Conservation (phyloP, 2,329 filamentous ascomycete species). For the Colletotrichum eleusines region DNA sequence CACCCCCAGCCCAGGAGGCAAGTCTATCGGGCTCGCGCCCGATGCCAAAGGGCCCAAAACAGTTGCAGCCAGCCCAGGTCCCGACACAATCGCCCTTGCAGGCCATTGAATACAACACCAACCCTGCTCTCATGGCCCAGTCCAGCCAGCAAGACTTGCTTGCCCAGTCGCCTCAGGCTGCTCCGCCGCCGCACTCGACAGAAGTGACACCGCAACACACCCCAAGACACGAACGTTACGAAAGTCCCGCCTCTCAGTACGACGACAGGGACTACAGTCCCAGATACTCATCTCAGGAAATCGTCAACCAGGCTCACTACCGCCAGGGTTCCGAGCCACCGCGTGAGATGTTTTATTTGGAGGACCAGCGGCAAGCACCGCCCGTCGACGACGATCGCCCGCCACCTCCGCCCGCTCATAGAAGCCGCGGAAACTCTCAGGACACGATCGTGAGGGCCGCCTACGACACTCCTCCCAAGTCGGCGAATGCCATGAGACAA, state of each 20-base stretch:
- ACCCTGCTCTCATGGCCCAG: conserved; percentile 46
- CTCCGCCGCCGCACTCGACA: conserved; percentile 33
- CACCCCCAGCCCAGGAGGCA: conserved; percentile 18
- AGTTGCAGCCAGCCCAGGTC: conserved; percentile 53
- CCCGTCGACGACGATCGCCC: conserved; percentile 60
- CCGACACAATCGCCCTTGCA: conserved; percentile 67
- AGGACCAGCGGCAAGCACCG: conserved; percentile 51
- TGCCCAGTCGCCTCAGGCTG: conserved; percentile 50
- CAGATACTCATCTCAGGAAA: conserved; percentile 46
- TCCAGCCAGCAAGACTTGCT: conserved; percentile 52
- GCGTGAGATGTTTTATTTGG: conserved; percentile 48
- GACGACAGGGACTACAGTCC: conserved; percentile 55
- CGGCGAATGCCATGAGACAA: conserved; percentile 65
- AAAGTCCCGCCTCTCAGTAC: conserved; percentile 50
- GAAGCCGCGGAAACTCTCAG: conserved; percentile 57
- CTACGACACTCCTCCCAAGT: conserved; percentile 58
- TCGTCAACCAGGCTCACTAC: conserved; percentile 53
- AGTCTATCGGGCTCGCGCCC: conserved; percentile 36
- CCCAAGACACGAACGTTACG: conserved; percentile 50
- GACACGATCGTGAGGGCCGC: conserved; percentile 56
- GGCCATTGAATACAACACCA: conserved; percentile 62
- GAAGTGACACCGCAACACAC: conserved; percentile 39
- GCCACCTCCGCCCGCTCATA: conserved; percentile 68
- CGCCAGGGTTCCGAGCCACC: conserved; percentile 53
- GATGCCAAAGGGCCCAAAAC: conserved; percentile 52